These are phyloP conservation scores for Coelastrella sp. DNA, from an alignment of 139 green algal genomes.

Conservation along the genomic window DNA sequence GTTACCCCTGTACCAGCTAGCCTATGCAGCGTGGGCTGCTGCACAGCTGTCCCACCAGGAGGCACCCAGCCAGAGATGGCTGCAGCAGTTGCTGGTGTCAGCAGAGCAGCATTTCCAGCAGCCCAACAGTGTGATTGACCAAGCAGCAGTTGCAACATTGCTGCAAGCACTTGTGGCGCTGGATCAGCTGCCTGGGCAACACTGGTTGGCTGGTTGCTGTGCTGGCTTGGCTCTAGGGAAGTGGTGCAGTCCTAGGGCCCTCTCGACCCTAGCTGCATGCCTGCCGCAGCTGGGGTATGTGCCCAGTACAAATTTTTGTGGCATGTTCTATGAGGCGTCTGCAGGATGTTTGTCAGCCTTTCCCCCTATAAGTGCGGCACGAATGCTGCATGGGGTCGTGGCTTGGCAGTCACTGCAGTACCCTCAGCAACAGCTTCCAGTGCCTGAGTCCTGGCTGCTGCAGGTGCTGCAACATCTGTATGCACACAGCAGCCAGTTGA, in stretches of 20 bases:
- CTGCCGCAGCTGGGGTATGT: constrained; percentile 9
- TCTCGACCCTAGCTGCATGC: constrained; percentile 31
- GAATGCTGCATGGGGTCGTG: constrained; percentile 34
- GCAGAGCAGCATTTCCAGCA: not conserved
- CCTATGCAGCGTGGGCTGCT: constrained; percentile 23
- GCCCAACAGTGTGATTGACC: not conserved
- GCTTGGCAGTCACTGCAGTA: constrained; percentile 18
- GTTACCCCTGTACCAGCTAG: not conserved
- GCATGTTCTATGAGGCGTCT: not conserved
- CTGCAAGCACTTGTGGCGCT: constrained; percentile 25
- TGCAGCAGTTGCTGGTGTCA: not conserved
- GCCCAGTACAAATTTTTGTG: not conserved
- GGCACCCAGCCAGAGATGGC: not conserved
- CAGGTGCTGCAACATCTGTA: not conserved
- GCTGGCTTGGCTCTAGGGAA: not conserved
- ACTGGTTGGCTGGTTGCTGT: constrained; percentile 3
- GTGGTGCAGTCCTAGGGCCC: constrained; percentile 16
- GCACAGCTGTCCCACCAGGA: constrained; percentile 1
- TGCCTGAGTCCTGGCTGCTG: constrained; percentile 17
- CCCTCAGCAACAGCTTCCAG: not conserved
- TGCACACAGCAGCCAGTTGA: constrained; percentile 14
- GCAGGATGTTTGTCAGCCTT: not conserved
- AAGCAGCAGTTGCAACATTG: constrained; percentile 1
- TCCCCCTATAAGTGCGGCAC: constrained; percentile 22
- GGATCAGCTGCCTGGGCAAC: not conserved